phyloP scores from a whole-genome alignment of 176 grass and related monocot species.

The Aechmea fasciata region DNA sequence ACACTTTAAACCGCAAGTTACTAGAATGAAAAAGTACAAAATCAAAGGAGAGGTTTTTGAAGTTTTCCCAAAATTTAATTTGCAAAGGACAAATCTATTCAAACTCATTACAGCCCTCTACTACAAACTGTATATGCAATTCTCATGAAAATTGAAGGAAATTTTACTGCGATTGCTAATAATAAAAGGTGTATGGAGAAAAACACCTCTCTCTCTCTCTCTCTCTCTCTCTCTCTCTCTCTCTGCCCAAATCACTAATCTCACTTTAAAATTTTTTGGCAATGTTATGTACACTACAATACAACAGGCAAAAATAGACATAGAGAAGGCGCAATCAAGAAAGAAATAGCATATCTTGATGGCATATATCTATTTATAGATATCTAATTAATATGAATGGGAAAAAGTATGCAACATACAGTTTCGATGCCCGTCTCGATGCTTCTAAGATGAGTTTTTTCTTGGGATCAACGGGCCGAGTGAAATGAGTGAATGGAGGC shows the following conservation, averaged over 20 bases:
- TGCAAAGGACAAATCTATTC: not conserved
- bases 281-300: constrained; percentile 17
- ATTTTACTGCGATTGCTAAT: not conserved
- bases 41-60: no score
- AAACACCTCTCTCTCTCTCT: constrained; percentile 2
- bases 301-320: not conserved
- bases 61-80: no score
- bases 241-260: not conserved
- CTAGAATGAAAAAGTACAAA: no score
- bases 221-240: not conserved
- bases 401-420: not conserved
- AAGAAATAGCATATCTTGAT: not conserved
- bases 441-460: not conserved
- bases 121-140: not conserved
- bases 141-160: not conserved
- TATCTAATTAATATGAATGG: not conserved
- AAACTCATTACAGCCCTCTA: not conserved
- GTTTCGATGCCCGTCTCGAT: no score
- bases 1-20: no score
- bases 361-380: not conserved
- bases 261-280: not conserved
- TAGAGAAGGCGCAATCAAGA: not conserved
- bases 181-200: constrained; percentile 7
- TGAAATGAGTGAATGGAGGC: constrained; percentile 58
- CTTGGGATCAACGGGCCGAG: constrained; percentile 37